phyloP scores from a whole-genome alignment of 2,329 filamentous ascomycete genomes.

The Ceratocystis harringtonii region DNA sequence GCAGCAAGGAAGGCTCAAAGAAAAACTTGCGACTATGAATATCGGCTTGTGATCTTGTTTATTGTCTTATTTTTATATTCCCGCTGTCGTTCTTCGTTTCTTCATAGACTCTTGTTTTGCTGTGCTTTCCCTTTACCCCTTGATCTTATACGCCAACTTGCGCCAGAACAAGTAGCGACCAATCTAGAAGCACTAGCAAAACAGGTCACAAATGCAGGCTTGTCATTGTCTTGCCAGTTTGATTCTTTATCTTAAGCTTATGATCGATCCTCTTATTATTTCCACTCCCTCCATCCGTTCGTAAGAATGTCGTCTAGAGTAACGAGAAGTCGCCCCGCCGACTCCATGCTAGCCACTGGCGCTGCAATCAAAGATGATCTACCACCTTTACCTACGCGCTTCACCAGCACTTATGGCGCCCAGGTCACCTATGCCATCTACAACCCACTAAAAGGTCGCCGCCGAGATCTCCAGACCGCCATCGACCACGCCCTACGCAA shows the following conservation, averaged over 20 bases:
- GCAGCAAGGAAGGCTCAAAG: background rate
- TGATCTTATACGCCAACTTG: background rate
- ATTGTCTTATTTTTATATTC: background rate
- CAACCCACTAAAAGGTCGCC: conserved; percentile 19
- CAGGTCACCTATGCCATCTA: conserved; percentile 19
- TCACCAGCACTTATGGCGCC: conserved; percentile 21
- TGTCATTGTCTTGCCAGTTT: background rate
- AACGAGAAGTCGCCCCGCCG: background rate
- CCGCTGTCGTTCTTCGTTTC: background rate
- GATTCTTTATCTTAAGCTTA: background rate
- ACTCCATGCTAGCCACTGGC: conserved; percentile 12
- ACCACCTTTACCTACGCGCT: conserved; percentile 19
- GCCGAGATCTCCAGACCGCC: conserved; percentile 18
- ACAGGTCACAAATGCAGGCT: background rate
- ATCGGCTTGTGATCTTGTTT: background rate
- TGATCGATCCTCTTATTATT: background rate
- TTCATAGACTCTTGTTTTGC: background rate
- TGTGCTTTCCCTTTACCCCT: background rate
- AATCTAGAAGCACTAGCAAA: background rate
- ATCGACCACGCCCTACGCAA: conserved; percentile 19
- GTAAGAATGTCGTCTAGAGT: conserved; percentile 10
- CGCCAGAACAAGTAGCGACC: background rate
- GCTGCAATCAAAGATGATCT: conserved; percentile 19
- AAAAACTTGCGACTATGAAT: background rate
- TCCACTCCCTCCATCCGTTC: background rate